Conservation (phyloP, 768 basidiomycete genomes). For the Ephemerocybe angulata region DNA sequence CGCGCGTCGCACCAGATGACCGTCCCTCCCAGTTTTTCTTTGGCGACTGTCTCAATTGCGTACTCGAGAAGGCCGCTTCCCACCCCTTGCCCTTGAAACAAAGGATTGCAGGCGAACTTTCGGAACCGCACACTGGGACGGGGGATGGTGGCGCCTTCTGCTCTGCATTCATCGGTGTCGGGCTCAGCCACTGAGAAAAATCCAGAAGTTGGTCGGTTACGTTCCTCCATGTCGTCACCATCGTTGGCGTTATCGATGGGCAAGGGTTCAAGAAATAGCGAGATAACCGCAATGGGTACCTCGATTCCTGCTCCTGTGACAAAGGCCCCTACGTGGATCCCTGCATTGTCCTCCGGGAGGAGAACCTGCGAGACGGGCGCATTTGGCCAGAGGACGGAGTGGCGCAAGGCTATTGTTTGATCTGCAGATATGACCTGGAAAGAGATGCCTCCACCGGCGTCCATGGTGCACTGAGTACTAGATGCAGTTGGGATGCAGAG, state of each 20-base stretch:
- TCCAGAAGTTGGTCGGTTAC: too few relatives aligned
- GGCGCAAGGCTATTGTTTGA: conserved; percentile 48
- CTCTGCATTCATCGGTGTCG: too few relatives aligned
- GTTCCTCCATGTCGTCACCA: too few relatives aligned
- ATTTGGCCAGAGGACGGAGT: conserved; percentile 56
- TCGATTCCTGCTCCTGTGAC: conserved; percentile 23
- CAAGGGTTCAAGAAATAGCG: conserved; percentile 46
- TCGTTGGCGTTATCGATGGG: conserved; percentile 26
- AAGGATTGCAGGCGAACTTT: too few relatives aligned
- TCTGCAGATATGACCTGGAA: conserved; percentile 31
- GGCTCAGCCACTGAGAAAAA: too few relatives aligned
- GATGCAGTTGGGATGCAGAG: neutral
- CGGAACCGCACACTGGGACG: neutral
- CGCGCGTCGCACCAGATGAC: conserved; percentile 61
- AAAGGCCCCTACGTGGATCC: conserved; percentile 57
- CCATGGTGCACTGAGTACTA: neutral
- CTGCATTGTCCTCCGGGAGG: conserved; percentile 49
- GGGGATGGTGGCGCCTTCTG: neutral
- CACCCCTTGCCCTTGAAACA: neutral
- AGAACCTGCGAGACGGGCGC: conserved; percentile 45
- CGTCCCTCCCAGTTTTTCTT: conserved; percentile 36
- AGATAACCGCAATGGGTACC: conserved; percentile 50
- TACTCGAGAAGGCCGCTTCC: conserved; percentile 41
- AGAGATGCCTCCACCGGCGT: neutral
- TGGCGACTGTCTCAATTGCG: conserved; percentile 33